Evolutionary conservation across 768 basidiomycete genomes (phyloP), one percentile per base, ranked within the genome.

Genomic region (Kwoniella shandongensis): DNA sequence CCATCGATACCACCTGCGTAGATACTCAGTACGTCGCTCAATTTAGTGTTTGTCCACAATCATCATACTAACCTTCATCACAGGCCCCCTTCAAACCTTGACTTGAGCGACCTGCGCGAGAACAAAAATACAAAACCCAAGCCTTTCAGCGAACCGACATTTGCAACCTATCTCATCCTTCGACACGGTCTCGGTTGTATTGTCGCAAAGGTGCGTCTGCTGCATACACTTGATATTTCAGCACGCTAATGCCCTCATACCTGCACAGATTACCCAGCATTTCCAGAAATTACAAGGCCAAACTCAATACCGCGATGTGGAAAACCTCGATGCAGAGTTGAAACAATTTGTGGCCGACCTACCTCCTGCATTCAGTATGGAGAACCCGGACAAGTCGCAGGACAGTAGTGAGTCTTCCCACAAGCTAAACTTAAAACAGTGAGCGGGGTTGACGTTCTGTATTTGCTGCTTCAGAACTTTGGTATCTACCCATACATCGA

Each of bases 151-250:
- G 82, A 79, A 25, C 91, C 92, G 1, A 94, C 91, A 0, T 81
- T 79, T 13, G 88, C 89, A 81, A 91, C 91, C 0, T 94, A 89
- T 72, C 85, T 90, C 30, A 90, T 94, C 59, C 81, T 96, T 25
- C 81, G 92, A 38, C 88, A 92, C 66, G 83, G 84, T 29, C 81
- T 96, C 18, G 88, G 90, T 27, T 79, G 81, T 35, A 87, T 93
- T 58, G 92, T 93, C 57, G 91, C 91, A 15, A 86, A 70, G 58
- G 65, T 70, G 44, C 35, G 64, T 49, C 26, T 4, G 27, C 25
- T 45, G 27, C 20, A 35, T n/a, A n/a, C 10, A 36, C 8, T 20
- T 51, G 36, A 51, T 40, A 4, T 15, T 25, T 7, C 2, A 25
- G 15, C 12, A 11, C 7, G 42, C 13, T 22, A 15, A 4, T 18